Conservation (phyloP, 495 filamentous ascomycete genomes). For the Xylaria telfairii region DNA sequence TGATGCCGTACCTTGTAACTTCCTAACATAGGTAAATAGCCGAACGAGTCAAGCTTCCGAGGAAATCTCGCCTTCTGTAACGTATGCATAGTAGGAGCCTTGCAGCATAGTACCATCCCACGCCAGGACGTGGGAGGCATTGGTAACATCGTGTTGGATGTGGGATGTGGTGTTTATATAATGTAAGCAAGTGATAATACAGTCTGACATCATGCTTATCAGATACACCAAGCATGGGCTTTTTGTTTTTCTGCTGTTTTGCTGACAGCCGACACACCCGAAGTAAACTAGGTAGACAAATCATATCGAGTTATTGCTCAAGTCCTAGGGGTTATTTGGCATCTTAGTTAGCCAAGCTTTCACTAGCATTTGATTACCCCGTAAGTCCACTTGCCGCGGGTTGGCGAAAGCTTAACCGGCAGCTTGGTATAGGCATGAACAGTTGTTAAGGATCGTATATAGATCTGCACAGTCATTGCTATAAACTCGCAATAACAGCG, state of each 20-base stretch:
- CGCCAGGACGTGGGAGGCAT: not conserved
- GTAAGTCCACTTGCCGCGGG: not conserved
- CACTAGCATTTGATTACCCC: not conserved
- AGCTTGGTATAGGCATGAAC: not conserved
- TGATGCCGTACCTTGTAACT: slow-evolving; percentile 5
- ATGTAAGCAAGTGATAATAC: not conserved
- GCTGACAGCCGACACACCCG: not conserved
- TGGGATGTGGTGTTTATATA: not conserved
- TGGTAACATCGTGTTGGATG: not conserved
- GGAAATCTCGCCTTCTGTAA: not conserved
- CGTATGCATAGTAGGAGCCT: not conserved
- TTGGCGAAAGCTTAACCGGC: not conserved
- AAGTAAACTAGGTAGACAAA: not conserved
- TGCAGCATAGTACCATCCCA: not conserved
- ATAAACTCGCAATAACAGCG: not conserved
- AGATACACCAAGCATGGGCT: no score
- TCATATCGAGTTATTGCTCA: not conserved
- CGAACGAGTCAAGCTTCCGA: not conserved
- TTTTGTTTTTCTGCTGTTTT: no score
- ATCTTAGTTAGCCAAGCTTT: not conserved
- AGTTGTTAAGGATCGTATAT: not conserved
- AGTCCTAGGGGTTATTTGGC: not conserved
- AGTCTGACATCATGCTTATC: not conserved
- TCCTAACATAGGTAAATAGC: slow-evolving; percentile 7
- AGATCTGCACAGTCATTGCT: not conserved